Base-by-base conservation (phyloP, 2,329 filamentous ascomycete genomes). In the Aspergillus niger region DNA sequence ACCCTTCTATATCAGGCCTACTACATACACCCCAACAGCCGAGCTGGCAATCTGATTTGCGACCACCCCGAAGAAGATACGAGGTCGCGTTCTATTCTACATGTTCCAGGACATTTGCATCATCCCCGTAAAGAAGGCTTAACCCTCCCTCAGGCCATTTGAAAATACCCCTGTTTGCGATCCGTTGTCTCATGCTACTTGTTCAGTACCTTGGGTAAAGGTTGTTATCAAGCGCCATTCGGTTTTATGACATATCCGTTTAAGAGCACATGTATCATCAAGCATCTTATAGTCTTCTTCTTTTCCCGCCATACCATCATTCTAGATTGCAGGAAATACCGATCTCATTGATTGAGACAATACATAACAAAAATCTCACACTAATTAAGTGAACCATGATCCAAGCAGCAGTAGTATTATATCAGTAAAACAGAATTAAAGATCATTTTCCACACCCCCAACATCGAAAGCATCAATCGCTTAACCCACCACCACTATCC, bases 81-180 rank as follows among this genome's bases (percentile, higher is more conserved):
- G 47, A 17, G n/a, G 10, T 32, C 17, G 3, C 8, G 26, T 50
- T 32, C 26, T 10, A 20, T 49, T 30, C 26, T 50, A 30, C 47
- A 26, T 22, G 44, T 48, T 22, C 26, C 28, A 26, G 24, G 44
- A 24, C 17, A 20, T 20, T 30, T 50, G 47, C 28, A 50, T 50
- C 47, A 50, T 50, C 30, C 24, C 32, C 28, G 30, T 17, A 15
- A 24, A 26, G 8, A 50, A 10, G 17, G 17, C 11, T 17, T 32
- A 50, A n/a, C n/a, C 26, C 20, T 50, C 30, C 26, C 47, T 50
- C 47, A 32, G 17, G 47, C 47, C 47, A 32, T 32, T 28, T 32
- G 13, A 50, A 50, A 50, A 50, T 50, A 50, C 47, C 47, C 47
- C 47, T 28, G 24, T 50, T 50, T 50, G 15, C 30, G 17, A 49